Percentiles rank a stretch among this genome's conserved stretches.
Conservation (phyloP, 225 moss, liverwort and hornwort species). For the Sphagnum tenellum region DNA sequence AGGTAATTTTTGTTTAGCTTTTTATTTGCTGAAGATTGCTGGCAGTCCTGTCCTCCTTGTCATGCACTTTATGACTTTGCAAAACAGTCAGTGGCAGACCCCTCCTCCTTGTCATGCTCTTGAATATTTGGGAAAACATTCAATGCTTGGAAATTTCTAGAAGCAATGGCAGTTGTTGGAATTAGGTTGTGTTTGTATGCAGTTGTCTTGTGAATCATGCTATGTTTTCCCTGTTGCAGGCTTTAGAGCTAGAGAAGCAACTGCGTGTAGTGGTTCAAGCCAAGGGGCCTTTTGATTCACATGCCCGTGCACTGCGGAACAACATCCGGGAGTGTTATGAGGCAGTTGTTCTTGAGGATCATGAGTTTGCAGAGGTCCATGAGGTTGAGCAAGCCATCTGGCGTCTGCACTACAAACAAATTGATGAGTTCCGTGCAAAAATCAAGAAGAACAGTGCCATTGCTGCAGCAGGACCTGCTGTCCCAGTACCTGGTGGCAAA, state of each 20-base stretch:
- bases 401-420: conserved; percentile 98
- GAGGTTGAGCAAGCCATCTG: conserved; percentile 98
- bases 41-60: no score
- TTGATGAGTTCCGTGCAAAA: conserved; percentile 85
- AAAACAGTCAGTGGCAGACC: no score
- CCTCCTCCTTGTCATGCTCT: no score
- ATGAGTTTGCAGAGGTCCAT: conserved; percentile 80
- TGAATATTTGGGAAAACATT: background rate
- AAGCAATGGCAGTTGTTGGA: background rate
- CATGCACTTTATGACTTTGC: no score
- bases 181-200: background rate
- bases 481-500: conserved; percentile 52
- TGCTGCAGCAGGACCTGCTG: conserved; percentile 42
- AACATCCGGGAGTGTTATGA: conserved; percentile 81
- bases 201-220: conserved; percentile 4
- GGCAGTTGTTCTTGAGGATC: conserved; percentile 76
- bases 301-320: conserved; percentile 68
- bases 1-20: conserved; percentile 30
- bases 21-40: no score
- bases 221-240: conserved; percentile 27
- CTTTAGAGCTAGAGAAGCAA: conserved; percentile 95
- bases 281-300: conserved; percentile 84
- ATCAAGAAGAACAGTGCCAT: conserved; percentile 72
- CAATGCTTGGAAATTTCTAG: background rate
- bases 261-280: conserved; percentile 63